phyloP scores from a whole-genome alignment of 495 filamentous ascomycete species.

The Xylaria telfairii region DNA sequence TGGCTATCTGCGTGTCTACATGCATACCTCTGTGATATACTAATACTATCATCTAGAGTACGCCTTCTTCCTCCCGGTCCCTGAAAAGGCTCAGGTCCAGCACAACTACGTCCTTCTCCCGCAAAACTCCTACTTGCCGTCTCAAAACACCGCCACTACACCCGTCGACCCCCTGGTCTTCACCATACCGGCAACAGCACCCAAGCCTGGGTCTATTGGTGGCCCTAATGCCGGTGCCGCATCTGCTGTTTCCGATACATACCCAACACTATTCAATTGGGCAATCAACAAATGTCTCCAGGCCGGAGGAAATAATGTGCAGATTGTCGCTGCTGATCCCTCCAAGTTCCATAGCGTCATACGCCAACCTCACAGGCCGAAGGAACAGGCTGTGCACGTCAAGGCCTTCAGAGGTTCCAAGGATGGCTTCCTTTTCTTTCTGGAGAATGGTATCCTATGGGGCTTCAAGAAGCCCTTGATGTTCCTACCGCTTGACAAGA shows the following conservation, averaged over 20 bases:
- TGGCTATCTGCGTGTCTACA: slow-evolving; percentile 25
- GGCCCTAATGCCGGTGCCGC: slow-evolving; percentile 52
- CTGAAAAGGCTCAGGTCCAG: slow-evolving; percentile 87
- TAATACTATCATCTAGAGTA: slow-evolving; percentile 60
- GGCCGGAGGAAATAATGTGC: slow-evolving; percentile 57
- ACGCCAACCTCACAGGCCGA: slow-evolving; percentile 83
- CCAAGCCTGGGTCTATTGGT: slow-evolving; percentile 65
- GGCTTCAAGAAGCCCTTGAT: slow-evolving; percentile 94
- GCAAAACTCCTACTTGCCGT: slow-evolving; percentile 61
- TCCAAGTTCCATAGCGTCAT: slow-evolving; percentile 78
- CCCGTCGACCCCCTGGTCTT: slow-evolving; percentile 78
- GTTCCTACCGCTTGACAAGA: slow-evolving; percentile 79
- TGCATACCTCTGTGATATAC: slow-evolving; percentile 30
- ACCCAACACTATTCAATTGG: slow-evolving; percentile 66
- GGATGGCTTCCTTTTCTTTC: slow-evolving; percentile 92
- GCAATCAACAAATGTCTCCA: slow-evolving; percentile 67
- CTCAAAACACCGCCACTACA: slow-evolving; percentile 34
- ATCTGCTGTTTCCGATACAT: slow-evolving; percentile 63
- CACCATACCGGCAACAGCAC: slow-evolving; percentile 74
- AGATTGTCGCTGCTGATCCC: slow-evolving; percentile 71
- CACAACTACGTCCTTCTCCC: slow-evolving; percentile 91
- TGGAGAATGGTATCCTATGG: slow-evolving; percentile 86
- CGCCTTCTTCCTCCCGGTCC: slow-evolving; percentile 81
- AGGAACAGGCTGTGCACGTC: slow-evolving; percentile 88
- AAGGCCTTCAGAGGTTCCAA: slow-evolving; percentile 93